Base-by-base conservation (phyloP, 2,329 filamentous ascomycete genomes). In the Cercospora zeina region DNA sequence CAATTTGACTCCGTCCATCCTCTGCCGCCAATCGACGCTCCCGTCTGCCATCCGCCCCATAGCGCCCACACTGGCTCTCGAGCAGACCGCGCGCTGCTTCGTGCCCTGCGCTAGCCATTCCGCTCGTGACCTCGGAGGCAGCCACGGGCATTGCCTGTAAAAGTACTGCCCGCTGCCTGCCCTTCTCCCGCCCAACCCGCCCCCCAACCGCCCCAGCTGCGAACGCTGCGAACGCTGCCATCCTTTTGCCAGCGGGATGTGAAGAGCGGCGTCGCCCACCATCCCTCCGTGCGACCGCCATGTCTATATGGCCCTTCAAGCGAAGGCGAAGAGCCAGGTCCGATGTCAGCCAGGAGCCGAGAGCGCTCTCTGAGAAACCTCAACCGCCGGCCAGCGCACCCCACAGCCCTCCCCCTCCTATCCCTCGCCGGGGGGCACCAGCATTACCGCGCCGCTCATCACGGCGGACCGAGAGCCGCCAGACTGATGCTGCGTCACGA, bases 301-400 rank as follows among this genome's bases (percentile, higher is more conserved):
- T 93, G 90, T 86, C 88, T 74, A 80, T 93, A 77, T 96, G 91
- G 91, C 90, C 88, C 65, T 96, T 96, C 77, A 88, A 83, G 78
- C 87, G 84, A 77, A 87, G 86, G 77, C 85, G 85, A 75, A 66
- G 73, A 54, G 61, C 59, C 58, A 65, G 51, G 27, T 50, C 62
- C 33, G 24, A 54, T 49, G 49, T 49, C 59, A 55, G 63, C 34
- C 59, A 58, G 21, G 62, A 72, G 68, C 67, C 65, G 69, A 77
- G 83, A 68, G 77, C 82, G 63, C 54, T 65, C 83, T 83, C 70
- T 76, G 81, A 71, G 81, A 86, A 73, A 78, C 79, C 67, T 76
- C 75, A 67, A 47, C 47, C 62, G 27, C 16, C 42, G n/a, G 53
- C 62, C 16, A 50, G 47, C 24, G 19, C 58, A 24, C 45, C 34